Percentiles rank a stretch among this genome's conserved stretches.
Conservation (phyloP, 2,329 filamentous ascomycete genomes). For the Arthrobotrys sphaeroides region DNA sequence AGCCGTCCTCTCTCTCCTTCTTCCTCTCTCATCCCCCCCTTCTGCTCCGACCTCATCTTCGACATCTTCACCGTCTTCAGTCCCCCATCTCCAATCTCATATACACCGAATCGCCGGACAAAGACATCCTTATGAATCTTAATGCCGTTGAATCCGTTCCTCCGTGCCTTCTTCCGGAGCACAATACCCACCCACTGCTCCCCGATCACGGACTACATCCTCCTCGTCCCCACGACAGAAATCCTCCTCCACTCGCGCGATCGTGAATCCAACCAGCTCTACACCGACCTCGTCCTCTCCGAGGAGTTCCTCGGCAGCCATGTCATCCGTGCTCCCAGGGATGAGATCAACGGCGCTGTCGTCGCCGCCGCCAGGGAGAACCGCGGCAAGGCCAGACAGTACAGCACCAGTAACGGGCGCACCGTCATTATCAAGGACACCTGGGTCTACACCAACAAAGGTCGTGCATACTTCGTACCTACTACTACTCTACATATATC, state of each 20-base stretch:
- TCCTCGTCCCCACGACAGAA: slow-evolving; percentile 93
- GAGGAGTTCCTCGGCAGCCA: slow-evolving; percentile 98
- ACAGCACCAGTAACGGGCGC: slow-evolving; percentile 88
- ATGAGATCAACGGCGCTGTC: slow-evolving; percentile 61
- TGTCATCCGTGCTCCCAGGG: slow-evolving; percentile 82
- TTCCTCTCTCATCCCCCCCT: not conserved
- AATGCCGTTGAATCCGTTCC: slow-evolving; percentile 99
- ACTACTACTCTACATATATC: not conserved
- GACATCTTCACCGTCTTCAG: not conserved
- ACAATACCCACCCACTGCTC: slow-evolving; percentile 89
- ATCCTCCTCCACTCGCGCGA: slow-evolving; percentile 88
- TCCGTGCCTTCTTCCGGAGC: slow-evolving; percentile 98
- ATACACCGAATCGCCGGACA: not conserved
- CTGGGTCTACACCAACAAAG: slow-evolving; percentile 95
- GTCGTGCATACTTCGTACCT: slow-evolving; percentile 63
- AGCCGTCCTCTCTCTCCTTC: not conserved
- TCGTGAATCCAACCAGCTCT: slow-evolving; percentile 78
- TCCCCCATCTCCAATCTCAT: not conserved
- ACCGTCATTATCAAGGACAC: slow-evolving; percentile 95
- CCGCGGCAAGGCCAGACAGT: slow-evolving; percentile 92
- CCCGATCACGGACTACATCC: slow-evolving; percentile 88
- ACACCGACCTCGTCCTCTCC: slow-evolving; percentile 82
- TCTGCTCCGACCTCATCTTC: not conserved
- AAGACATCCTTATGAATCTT: slow-evolving; percentile 70
- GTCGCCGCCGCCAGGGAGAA: slow-evolving; percentile 74